Evolutionary conservation across 2,329 filamentous ascomycete species (phyloP), one percentile per base, ranked within the genome.

Genomic region (Orbilia brochopaga): DNA sequence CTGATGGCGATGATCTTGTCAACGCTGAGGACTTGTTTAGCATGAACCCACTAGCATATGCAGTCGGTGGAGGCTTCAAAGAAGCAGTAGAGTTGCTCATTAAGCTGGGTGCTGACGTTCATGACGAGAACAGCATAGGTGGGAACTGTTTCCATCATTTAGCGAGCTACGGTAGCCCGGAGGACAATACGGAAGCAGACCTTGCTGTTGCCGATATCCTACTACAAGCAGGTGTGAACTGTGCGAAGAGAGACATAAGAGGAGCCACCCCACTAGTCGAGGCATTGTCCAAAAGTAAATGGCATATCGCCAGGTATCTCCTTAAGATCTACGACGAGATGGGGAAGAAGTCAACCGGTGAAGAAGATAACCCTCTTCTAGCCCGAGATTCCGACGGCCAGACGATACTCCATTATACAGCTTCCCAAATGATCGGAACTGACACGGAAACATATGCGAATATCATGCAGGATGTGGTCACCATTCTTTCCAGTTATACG

Each of bases 121-220:
- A 55, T 11, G 56, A 67, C 11, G 30, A 52, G 10, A 50, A 60
- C 19, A 42, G 1, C 7, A n/a, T 8, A 7, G 40, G 50, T 5
- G 23, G 24, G 35, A 67, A 67, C 21, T 67, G 56, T 19, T 67
- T 67, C 46, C 63, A 61, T 15, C 50, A 67, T 21, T 30, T 67
- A 27, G 30, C 57, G 2, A 13, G 21, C n/a, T 32, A 32, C 8
- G 27, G 4, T 32, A 17, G 52, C 2, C 35, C 19, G 1, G 17
- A 44, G 8, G 44, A 46, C 24, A 50, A 60, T 23, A 11, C n/a
- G 8, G 40, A 50, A 50, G 21, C 21, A 2, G 30, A 51, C 55
- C 2, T 56, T 4, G 44, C 32, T 2, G 54, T 67, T 30, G 63
- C 63, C 1, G 51, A 67, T 51, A 55, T 67, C 13, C 51, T 67